A percentile compares a stretch with the other conserved stretches of the same genome.
Conservation (phyloP, 1,139 yeast genomes). For the Protomyces inouyei region DNA sequence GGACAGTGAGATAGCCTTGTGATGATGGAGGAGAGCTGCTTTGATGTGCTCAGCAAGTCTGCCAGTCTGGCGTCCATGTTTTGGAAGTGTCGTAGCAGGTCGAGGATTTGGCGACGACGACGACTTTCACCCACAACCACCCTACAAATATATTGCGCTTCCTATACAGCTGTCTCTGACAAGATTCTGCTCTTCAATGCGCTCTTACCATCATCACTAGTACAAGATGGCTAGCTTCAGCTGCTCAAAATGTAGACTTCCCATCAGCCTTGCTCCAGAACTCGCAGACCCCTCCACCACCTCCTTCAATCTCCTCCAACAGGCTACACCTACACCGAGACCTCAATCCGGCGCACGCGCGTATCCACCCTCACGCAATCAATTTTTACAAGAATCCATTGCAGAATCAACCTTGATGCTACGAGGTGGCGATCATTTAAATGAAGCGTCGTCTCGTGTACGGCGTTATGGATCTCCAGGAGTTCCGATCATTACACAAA, state of each 20-base stretch:
- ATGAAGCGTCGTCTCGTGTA: neutral
- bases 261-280: conserved; percentile 3
- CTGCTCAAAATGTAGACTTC: conserved; percentile 15
- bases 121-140: neutral
- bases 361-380: conserved; percentile 7
- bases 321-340: conserved; percentile 8
- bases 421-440: neutral
- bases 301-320: conserved; percentile 6
- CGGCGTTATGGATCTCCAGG: neutral
- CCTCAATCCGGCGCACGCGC: conserved; percentile 1
- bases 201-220: neutral
- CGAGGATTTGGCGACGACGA: neutral
- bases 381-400: conserved; percentile 6
- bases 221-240: conserved; percentile 18
- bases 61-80: conserved; percentile 10
- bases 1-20: conserved; percentile 4
- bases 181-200: neutral
- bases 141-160: too few relatives aligned
- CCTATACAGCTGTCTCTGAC: too few relatives aligned
- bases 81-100: neutral
- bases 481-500: neutral
- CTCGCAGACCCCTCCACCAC: conserved; percentile 3
- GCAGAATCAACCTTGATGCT: conserved; percentile 9
- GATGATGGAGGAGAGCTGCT: conserved; percentile 4
- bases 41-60: neutral